These are phyloP conservation scores for Euryodendron excelsum DNA, from an alignment of 148 eudicot species.

Conservation along the genomic window DNA sequence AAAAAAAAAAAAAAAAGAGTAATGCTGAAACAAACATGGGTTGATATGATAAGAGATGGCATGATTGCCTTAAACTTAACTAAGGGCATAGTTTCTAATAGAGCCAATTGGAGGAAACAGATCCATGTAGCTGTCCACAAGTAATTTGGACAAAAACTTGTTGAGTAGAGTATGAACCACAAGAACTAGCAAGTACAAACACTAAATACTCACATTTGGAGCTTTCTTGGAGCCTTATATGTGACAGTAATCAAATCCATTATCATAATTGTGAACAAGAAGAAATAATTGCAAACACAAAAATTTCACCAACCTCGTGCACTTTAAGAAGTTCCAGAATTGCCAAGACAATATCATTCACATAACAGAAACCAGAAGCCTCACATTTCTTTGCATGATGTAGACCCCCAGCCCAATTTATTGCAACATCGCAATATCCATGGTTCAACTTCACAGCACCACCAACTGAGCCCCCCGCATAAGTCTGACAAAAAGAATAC, in stretches of 20 bases:
- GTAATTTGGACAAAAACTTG: too few species aligned
- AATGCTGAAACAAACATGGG: background rate
- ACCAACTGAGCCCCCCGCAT: constrained; percentile 66
- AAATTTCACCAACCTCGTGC: constrained; percentile 47
- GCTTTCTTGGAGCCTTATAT: background rate
- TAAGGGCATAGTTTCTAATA: background rate
- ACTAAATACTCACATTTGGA: background rate
- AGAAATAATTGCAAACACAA: background rate
- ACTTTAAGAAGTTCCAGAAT: constrained; percentile 66
- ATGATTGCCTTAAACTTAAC: background rate
- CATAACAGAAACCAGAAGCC: constrained; percentile 73
- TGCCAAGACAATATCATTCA: constrained; percentile 61
- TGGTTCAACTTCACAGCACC: constrained; percentile 66
- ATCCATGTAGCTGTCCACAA: background rate
- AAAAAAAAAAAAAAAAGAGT: too few species aligned
- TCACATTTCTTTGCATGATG: constrained; percentile 73
- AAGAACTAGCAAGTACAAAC: background rate
- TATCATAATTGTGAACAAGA: background rate
- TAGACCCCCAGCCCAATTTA: constrained; percentile 73
- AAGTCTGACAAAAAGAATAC: constrained; percentile 64
- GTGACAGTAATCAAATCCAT: background rate
- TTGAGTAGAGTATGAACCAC: too few species aligned
- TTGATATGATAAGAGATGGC: background rate
- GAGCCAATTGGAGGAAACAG: background rate
- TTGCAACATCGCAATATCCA: constrained; percentile 52